Base-by-base conservation (phyloP, 1,284 basidiomycete genomes). In the Ustilago crameri region DNA sequence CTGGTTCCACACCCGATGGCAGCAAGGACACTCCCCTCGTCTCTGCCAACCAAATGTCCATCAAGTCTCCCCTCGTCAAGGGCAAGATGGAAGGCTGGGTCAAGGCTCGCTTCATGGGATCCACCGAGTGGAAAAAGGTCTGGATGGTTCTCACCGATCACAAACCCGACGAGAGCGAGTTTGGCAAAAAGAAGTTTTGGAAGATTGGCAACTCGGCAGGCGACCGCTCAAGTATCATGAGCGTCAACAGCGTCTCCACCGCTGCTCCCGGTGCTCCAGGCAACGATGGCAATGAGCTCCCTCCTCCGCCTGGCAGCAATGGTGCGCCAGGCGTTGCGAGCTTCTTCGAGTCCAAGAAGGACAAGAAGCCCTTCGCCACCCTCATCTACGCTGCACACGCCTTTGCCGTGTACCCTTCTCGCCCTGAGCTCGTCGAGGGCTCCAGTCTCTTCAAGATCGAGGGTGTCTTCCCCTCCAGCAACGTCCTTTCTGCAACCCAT, bases 81-180 rank as follows among this genome's bases (percentile, higher is more conserved):
- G 91, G 92, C 12, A 88, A 88, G 64, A 88, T 94, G 86, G 95
- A 98, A 83, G 95, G 95, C 3, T 95, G 93, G 92, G 91, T 94
- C 38, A 89, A 91, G 70, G 89, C 95, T 24, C 90, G 96, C 42
- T 88, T 97, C 49, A 92, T 95, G 48, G 95, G 95, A 17, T 93
- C 95, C 76, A 95, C 92, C 1, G 93, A 97, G 75, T 98, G 95
- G 95, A 93, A 93, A 78, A 88, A 89, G 48, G 87, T 95, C 54
- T 98, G 93, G 92, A 89, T 94, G 86, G 89, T 91, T 7, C 86
- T 97, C 15, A 73, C 74, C 40, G 74, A 68, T 38, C 72, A 78
- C 63, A 70, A 73, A 55, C 62, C 61, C 14, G 64, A 66, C 48
- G 67, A 67, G 44, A 57, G 62, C 24, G 76, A 78, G 8, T 66